Evolutionary conservation across 2,329 filamentous ascomycete genomes (phyloP), one percentile per base, ranked within the genome.

Genomic region (Pestalotiopsis sp.): DNA sequence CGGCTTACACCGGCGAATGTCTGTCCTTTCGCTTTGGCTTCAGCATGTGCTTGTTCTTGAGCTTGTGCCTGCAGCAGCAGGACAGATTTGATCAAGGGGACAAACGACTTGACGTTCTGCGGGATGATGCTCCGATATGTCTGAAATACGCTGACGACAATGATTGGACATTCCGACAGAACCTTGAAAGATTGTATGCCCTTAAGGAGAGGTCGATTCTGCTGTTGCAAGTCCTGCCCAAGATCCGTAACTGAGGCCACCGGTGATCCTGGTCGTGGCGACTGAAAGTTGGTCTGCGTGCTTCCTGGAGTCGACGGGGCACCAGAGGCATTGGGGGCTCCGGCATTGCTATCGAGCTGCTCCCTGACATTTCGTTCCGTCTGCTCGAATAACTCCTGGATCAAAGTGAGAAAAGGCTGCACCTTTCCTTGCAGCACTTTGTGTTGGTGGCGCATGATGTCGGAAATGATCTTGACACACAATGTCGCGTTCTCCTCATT

Each of bases 131-230:
- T 85, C 63, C 95, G 90, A 76, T 99, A 96, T 4, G 95, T 92
- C 81, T 99, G 96, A 79, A 99, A 98, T 72, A 99, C 93, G 4
- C 95, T 98, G 1, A 99, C 96, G 3, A 99, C 96, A 56, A 99
- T 98, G 66, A 99, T 99, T 0, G 96, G 96, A 75, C 96, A 99
- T 80, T 99, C 96, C 1, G 95, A 94, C 4, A 99, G 88, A 27
- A 99, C 95, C 80, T 98, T 99, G 87, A 99, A 99, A 1, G 96
- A 99, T 78, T 97, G 94, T 93, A 98, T 98, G 38, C 96, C 96
- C 80, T 94, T 97, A 67, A 95, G 84, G 41, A 99, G 82, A 63
- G 93, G 92, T 69, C 95, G 90, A 67, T 82, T 93, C 75, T 94
- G 92, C 77, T 95, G 93, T 75, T 94, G 92, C n/a, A 86, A 84